Conservation (phyloP, 805 yeast species). For the Candida michaelii region DNA sequence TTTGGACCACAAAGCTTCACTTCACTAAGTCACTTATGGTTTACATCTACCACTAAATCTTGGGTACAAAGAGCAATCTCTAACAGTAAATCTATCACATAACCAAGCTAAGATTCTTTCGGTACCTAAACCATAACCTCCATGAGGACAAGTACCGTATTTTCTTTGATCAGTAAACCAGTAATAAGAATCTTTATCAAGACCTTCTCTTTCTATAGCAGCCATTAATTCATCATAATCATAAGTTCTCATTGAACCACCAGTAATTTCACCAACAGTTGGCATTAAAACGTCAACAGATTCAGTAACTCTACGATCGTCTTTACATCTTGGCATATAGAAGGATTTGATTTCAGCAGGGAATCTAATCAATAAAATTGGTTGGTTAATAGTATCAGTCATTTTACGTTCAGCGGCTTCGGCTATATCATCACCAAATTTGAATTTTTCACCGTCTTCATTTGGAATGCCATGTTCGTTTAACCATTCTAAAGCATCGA, state of each 20-base stretch:
- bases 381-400: conserved; percentile 93
- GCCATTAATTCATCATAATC: conserved; percentile 78
- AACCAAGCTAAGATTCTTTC: conserved; percentile 98
- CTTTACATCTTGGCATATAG: conserved; percentile 92
- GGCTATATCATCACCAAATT: conserved; percentile 98
- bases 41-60: conserved; percentile 97
- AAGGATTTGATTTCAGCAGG: conserved; percentile 97
- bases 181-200: conserved; percentile 80
- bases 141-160: conserved; percentile 98
- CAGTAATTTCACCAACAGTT: conserved; percentile 97
- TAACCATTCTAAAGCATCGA: conserved; percentile 92
- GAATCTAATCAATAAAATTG: conserved; percentile 89
- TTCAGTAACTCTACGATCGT: conserved; percentile 94
- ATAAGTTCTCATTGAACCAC: conserved; percentile 98
- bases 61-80: conserved; percentile 97
- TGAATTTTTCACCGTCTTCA: conserved; percentile 91
- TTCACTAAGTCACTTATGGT: conserved; percentile 55
- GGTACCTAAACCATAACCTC: conserved; percentile 98
- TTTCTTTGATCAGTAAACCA: conserved; percentile 96
- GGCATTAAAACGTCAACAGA: conserved; percentile 99
- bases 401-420: conserved; percentile 99
- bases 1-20: too few species aligned
- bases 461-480: conserved; percentile 91
- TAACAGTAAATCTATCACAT: conserved; percentile 95
- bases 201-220: conserved; percentile 91